Evolutionary conservation across 306 rosid species (phyloP).

Genomic region (Vachellia pachyceras): DNA sequence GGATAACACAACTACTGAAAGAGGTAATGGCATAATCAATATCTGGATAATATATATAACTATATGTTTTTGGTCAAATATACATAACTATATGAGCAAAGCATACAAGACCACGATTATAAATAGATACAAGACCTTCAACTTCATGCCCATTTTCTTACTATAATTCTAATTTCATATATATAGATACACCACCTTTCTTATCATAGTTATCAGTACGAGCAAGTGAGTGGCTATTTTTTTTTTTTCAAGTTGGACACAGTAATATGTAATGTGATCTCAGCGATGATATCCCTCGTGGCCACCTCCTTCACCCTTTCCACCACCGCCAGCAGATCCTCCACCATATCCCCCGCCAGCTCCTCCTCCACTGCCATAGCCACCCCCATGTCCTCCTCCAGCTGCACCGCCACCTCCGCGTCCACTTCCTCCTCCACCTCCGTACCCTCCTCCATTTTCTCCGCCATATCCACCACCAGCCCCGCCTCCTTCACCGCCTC

Average conservation of each 20-base stretch:
- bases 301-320: not conserved
- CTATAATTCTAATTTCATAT: not conserved
- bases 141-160: not conserved
- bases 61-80: no score
- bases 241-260: not conserved
- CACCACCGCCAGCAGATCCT: not conserved
- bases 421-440: constrained; percentile 43
- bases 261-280: not conserved
- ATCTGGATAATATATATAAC: no score
- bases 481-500: constrained; percentile 41
- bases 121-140: not conserved
- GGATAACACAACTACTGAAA: no score
- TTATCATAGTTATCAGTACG: no score
- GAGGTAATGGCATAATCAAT: no score
- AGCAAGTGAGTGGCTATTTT: no score
- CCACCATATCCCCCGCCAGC: not conserved
- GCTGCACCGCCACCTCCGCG: not conserved
- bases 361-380: not conserved
- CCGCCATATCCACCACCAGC: constrained; percentile 33
- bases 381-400: not conserved
- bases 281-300: not conserved
- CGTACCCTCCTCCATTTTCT: constrained; percentile 47
- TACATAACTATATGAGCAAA: no score
- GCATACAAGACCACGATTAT: not conserved
- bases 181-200: not conserved